Percentiles rank a stretch among this genome's conserved stretches.
These are phyloP conservation scores for Clarireedia paspali DNA, from an alignment of 2,329 filamentous ascomycete genomes.

Conservation along the genomic window DNA sequence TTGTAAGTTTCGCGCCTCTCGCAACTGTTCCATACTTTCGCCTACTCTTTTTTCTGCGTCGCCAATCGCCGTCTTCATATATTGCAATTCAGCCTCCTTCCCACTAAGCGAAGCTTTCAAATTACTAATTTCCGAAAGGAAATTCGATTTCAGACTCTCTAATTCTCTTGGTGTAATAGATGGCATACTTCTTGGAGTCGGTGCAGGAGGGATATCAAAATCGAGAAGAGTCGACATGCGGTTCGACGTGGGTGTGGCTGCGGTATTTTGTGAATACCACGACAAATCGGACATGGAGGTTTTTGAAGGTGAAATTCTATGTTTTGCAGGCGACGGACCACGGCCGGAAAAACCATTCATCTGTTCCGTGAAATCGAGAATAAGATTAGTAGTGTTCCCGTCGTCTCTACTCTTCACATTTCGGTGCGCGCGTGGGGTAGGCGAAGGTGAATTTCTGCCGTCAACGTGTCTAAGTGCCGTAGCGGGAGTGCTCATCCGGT, in stretches of 20 bases:
- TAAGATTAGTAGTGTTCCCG: constrained; percentile 64
- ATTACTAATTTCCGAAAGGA: constrained; percentile 89
- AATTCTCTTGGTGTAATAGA: constrained; percentile 87
- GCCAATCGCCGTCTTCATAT: constrained; percentile 76
- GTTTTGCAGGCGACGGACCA: constrained; percentile 43
- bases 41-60: constrained; percentile 91
- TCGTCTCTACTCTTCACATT: constrained; percentile 23
- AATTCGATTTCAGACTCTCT: constrained; percentile 83
- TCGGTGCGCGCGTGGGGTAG: constrained; percentile 33
- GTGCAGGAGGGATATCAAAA: constrained; percentile 88
- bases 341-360: constrained; percentile 45
- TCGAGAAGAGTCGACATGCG: constrained; percentile 66
- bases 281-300: constrained; percentile 18
- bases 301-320: constrained; percentile 39
- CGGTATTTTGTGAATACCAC: constrained; percentile 9
- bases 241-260: constrained; percentile 22
- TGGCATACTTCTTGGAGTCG: constrained; percentile 85
- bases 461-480: constrained; percentile 21
- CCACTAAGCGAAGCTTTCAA: constrained; percentile 86
- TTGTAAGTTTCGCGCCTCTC: constrained; percentile 64
- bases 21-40: constrained; percentile 73
- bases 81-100: constrained; percentile 85
- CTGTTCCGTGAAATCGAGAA: constrained; percentile 84
- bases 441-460: constrained; percentile 26
- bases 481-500: constrained; percentile 23